phyloP scores from a whole-genome alignment of 345 rosid genomes.

The Euphorbia peplus region DNA sequence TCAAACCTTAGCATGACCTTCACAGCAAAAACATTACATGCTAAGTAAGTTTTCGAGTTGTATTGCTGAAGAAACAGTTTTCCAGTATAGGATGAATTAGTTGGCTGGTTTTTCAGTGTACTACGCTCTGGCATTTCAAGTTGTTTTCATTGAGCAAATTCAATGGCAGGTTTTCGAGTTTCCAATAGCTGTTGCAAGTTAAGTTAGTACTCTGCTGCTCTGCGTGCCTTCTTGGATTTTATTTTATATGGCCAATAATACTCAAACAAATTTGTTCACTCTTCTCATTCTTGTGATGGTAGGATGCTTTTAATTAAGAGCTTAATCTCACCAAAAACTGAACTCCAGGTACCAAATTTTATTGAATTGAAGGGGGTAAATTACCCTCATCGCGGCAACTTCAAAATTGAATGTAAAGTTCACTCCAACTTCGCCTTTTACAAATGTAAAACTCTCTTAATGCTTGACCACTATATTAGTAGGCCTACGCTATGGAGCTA shows the following conservation, averaged over 20 bases:
- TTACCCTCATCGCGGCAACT: too few relatives aligned
- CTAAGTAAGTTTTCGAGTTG: constrained; percentile 14
- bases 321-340: too few relatives aligned
- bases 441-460: too few relatives aligned
- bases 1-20: neutral
- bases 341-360: too few relatives aligned
- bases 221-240: neutral
- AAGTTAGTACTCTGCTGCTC: neutral
- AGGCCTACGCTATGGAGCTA: too few relatives aligned
- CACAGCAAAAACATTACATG: constrained; percentile 14
- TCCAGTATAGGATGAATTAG: constrained; percentile 7
- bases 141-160: neutral
- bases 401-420: too few relatives aligned
- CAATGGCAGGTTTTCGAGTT: neutral
- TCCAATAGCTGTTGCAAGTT: neutral
- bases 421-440: too few relatives aligned
- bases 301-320: too few relatives aligned
- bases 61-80: constrained; percentile 9
- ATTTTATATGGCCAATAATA: neutral
- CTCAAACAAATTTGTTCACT: neutral
- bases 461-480: too few relatives aligned
- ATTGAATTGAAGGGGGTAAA: too few relatives aligned
- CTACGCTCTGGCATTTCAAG: constrained; percentile 6
- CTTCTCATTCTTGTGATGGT: neutral
- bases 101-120: constrained; percentile 4